Base-by-base conservation (phyloP, 192 early-diverging fungal species). In the Phlyctochytrium bullatum region DNA sequence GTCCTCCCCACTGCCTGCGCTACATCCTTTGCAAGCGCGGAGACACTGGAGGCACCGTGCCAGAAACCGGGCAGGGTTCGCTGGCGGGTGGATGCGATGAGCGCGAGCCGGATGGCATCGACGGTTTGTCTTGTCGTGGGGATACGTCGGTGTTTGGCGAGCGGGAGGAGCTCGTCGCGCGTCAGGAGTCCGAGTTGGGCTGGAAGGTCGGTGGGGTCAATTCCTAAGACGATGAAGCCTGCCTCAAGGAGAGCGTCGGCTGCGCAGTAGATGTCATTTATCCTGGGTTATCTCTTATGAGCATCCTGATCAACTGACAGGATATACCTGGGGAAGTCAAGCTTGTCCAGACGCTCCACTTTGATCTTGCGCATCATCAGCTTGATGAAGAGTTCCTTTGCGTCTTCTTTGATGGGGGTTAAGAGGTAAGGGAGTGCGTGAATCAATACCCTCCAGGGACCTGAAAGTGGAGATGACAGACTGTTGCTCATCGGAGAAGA, bases 401-500 rank as follows among this genome's bases (percentile, higher is more conserved):
- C 54, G 54, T 57, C 27, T 10, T 24, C 54, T 57, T 47, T 47
- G 6, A 47, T 14, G 40, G 40, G 6, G 40, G 6, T 47, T 6
- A 20, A 47, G 40, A 47, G 40, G 40, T 6, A 47, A 20, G 10
- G 20, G 20, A 47, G 40, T 6, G 20, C 6, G 40, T 14, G 40
- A 20, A 14, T 47, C 10, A 34, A 16, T 14, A 34, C 23, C 17
- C 29, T 50, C 25, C 12, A 74, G 63, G 3, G 24, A 14, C 47
- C 10, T n/a, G 54, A 68, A 74, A 2, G 62, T 30, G 12, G 47
- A 3, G 6, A 69, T 30, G 2, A 54, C 25, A 2, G 52, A 23
- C n/a, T 14, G 16, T 1, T 68, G 51, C 1, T 33, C 28, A 34
- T 23, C 53, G 61, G 64, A 53, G 56, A 74, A 36, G 4, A 74